These are phyloP conservation scores for Grammothele lineata DNA, from an alignment of 768 basidiomycete genomes.

Conservation along the genomic window DNA sequence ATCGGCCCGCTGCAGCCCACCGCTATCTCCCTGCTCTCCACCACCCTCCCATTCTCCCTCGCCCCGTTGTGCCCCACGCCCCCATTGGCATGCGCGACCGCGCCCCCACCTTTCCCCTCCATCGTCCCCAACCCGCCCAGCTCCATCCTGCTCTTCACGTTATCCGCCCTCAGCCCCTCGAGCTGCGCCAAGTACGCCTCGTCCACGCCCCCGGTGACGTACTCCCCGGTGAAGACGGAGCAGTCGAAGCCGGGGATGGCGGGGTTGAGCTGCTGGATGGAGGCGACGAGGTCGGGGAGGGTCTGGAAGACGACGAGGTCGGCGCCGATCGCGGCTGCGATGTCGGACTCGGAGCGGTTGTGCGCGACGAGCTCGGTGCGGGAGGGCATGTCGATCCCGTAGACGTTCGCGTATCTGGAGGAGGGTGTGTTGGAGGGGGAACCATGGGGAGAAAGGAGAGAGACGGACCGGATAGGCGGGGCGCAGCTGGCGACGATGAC, in stretches of 20 bases:
- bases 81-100: constrained; percentile 16
- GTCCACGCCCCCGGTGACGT: constrained; percentile 91
- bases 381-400: constrained; percentile 99
- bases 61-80: constrained; percentile 10
- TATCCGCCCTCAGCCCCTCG: constrained; percentile 79
- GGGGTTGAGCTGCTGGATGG: constrained; percentile 83
- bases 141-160: constrained; percentile 46
- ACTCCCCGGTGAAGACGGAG: constrained; percentile 96
- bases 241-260: constrained; percentile 82
- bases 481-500: constrained; percentile 97
- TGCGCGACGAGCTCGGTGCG: constrained; percentile 90
- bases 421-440: not conserved
- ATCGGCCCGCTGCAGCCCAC: constrained; percentile 38
- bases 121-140: constrained; percentile 30
- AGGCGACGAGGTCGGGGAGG: constrained; percentile 78
- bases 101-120: constrained; percentile 13
- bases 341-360: constrained; percentile 61
- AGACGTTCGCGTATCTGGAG: constrained; percentile 83
- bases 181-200: constrained; percentile 73
- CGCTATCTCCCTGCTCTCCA: constrained; percentile 18
- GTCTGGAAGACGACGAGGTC: constrained; percentile 97
- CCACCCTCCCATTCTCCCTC: no score
- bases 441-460: not conserved
- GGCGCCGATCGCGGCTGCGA: constrained; percentile 83
- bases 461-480: constrained; percentile 80